Evolutionary conservation across 225 moss, liverwort and hornwort genomes (phyloP).

Genomic region (Physcomitrium patens): DNA sequence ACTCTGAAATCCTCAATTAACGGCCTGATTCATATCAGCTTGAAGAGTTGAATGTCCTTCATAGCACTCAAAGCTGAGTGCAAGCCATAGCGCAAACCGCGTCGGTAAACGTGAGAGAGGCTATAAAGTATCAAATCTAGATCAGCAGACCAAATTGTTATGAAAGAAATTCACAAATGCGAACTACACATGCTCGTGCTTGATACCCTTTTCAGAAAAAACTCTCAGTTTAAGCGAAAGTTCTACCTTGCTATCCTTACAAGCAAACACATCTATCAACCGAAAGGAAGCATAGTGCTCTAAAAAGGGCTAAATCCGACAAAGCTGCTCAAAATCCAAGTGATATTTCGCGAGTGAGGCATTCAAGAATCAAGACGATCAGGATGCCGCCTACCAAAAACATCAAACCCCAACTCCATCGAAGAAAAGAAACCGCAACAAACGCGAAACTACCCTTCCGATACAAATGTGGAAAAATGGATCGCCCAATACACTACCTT

Average conservation of each 20-base stretch:
- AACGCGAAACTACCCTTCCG: background rate
- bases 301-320: background rate
- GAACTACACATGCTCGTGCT: background rate
- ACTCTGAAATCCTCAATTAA: too few species aligned
- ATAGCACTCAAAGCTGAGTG: conserved; percentile 1
- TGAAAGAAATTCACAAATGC: background rate
- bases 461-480: background rate
- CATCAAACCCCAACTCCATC: conserved; percentile 17
- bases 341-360: background rate
- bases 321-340: background rate
- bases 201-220: background rate
- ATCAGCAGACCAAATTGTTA: background rate
- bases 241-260: background rate
- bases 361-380: background rate
- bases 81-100: background rate
- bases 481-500: conserved; percentile 21
- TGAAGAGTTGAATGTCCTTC: background rate
- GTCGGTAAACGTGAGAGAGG: background rate
- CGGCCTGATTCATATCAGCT: background rate
- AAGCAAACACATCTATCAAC: background rate
- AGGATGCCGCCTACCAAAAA: background rate
- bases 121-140: background rate
- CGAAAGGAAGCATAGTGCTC: background rate
- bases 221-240: background rate
- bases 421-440: background rate